Percentiles rank a stretch among this genome's conserved stretches.
phyloP scores from a whole-genome alignment of 345 rosid species.

The Brassica incana region DNA sequence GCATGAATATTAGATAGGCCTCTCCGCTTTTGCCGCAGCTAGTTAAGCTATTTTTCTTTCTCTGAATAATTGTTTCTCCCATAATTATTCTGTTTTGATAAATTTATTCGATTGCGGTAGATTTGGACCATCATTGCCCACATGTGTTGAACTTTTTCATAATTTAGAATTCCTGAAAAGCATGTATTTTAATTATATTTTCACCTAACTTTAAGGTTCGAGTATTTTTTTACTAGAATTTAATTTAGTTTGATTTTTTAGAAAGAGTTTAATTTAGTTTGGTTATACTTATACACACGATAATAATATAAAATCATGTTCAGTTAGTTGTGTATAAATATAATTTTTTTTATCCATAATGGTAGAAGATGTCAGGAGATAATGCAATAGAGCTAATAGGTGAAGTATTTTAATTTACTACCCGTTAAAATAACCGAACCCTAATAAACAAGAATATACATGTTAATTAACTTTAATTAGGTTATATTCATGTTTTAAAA shows the following conservation, averaged over 20 bases:
- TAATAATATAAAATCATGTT: neutral
- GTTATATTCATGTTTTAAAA: neutral
- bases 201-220: no score
- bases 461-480: neutral
- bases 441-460: neutral
- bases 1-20: slow-evolving; percentile 23
- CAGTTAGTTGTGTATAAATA: neutral
- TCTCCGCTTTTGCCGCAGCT: slow-evolving; percentile 30
- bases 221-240: neutral
- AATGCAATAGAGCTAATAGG: neutral
- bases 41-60: slow-evolving; percentile 12
- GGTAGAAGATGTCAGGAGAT: neutral
- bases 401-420: neutral
- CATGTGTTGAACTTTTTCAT: no score
- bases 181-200: no score
- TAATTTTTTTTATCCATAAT: neutral
- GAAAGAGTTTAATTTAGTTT: neutral
- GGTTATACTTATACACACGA: neutral
- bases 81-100: slow-evolving; percentile 14
- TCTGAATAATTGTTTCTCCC: slow-evolving; percentile 8
- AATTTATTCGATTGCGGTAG: slow-evolving; percentile 30
- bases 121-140: slow-evolving; percentile 35
- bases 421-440: neutral
- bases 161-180: no score
- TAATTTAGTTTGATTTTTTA: neutral